Evolutionary conservation across 2,329 filamentous ascomycete genomes (phyloP).

Genomic region (Epichloe brachyelytri): DNA sequence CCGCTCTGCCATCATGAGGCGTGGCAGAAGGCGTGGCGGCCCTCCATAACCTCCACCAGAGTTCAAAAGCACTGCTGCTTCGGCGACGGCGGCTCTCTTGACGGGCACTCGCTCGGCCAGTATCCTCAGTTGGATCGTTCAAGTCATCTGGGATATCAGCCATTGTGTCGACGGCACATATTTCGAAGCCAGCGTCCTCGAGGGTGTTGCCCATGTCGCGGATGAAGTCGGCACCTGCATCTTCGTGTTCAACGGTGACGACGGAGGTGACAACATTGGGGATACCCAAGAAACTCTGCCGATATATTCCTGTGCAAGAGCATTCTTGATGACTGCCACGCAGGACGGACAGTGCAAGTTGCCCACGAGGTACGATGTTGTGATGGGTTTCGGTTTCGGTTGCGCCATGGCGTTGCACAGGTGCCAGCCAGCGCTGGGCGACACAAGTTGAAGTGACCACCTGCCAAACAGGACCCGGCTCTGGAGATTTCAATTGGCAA

Average conservation of each 20-base stretch:
- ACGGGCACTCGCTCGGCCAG: slow-evolving; percentile 12
- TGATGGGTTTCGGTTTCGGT: slow-evolving; percentile 19
- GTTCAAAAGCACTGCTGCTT: slow-evolving; percentile 12
- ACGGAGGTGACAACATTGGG: slow-evolving; percentile 59
- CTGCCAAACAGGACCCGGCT: not conserved
- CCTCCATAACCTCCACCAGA: slow-evolving; percentile 21
- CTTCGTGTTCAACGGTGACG: slow-evolving; percentile 45
- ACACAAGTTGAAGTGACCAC: not conserved
- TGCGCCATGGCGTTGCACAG: slow-evolving; percentile 15
- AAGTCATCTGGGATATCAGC: slow-evolving; percentile 18
- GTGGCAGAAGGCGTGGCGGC: slow-evolving; percentile 12
- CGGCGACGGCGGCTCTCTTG: slow-evolving; percentile 10
- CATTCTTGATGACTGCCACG: slow-evolving; percentile 50
- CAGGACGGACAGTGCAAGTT: slow-evolving; percentile 74
- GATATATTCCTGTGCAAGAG: slow-evolving; percentile 34
- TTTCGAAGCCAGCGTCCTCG: slow-evolving; percentile 45
- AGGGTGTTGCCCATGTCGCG: slow-evolving; percentile 34
- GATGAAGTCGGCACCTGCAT: slow-evolving; percentile 27
- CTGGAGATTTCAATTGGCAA: not conserved
- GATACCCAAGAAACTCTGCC: slow-evolving; percentile 45
- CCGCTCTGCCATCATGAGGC: slow-evolving; percentile 13
- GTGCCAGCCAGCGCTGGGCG: not conserved
- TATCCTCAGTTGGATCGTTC: slow-evolving; percentile 10
- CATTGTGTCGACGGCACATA: slow-evolving; percentile 34
- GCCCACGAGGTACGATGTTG: slow-evolving; percentile 52